phyloP scores from a whole-genome alignment of 345 rosid genomes.

The Populus pruinosa region DNA sequence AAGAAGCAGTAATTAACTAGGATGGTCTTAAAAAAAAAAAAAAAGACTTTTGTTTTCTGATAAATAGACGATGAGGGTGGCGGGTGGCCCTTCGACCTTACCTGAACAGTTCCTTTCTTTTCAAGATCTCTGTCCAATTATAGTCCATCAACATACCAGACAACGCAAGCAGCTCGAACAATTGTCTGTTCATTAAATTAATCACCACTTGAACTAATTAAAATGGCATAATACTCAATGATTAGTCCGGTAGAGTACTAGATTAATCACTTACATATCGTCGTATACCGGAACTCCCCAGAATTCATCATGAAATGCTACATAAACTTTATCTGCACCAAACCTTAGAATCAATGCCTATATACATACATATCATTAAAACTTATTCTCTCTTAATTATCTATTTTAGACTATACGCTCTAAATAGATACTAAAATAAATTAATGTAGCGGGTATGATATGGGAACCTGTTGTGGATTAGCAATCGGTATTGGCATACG shows the following conservation, averaged over 20 bases:
- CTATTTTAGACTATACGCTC: not conserved
- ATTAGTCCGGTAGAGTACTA: not conserved
- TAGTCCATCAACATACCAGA: slow-evolving; percentile 95
- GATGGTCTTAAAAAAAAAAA: not conserved
- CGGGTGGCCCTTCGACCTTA: slow-evolving; percentile 7
- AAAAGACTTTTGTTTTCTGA: not conserved
- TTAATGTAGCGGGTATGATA: not conserved
- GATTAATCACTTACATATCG: slow-evolving; percentile 57
- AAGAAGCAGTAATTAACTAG: not conserved
- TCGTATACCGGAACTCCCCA: slow-evolving; percentile 98
- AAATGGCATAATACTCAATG: not conserved
- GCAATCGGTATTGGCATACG: not conserved
- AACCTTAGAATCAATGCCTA: slow-evolving; percentile 3
- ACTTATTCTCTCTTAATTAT: not conserved
- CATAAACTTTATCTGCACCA: slow-evolving; percentile 66
- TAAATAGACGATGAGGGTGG: not conserved
- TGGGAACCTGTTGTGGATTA: not conserved
- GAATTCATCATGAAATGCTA: slow-evolving; percentile 86
- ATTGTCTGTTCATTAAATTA: slow-evolving; percentile 44
- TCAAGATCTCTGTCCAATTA: slow-evolving; percentile 94
- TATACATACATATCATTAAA: not conserved
- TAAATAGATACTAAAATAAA: not conserved
- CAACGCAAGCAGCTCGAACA: slow-evolving; percentile 87
- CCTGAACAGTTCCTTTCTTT: slow-evolving; percentile 72
- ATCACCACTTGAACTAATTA: not conserved